Base-by-base conservation (phyloP, 441 rosid species). In the Bocquillonia castaneifolia region DNA sequence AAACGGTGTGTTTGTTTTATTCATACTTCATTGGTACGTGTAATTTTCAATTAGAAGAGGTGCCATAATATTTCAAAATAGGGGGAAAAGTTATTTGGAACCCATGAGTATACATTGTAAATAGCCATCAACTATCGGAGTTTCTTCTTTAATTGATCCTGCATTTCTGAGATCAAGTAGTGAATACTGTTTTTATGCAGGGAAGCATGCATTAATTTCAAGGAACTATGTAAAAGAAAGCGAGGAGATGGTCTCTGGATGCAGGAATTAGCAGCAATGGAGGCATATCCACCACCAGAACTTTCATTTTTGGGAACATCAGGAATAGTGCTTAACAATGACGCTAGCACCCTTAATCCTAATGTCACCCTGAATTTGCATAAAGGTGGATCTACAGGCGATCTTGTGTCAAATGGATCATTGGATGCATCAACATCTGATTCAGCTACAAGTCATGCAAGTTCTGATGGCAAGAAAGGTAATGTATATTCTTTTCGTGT, bases 241-340 rank as follows among this genome's bases (percentile, higher is more conserved):
- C 86, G 70, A n/a, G 83, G 87, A 1, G 96, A 89, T 31, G 85
- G 85, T 63, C 91, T 83, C 56, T 89, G 94, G 96, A 92, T 92
- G 83, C 82, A 89, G 39, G 94, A 92, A 77, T 64, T 92, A 78
- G 91, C 90, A 10, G 94, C 94, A 51, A 88, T 92, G 77, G 81
- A 85, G 81, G 91, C 88, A 22, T 86, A 70, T 57, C 72, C 82
- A 34, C 86, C 91, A 22, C 48, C 79, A 0, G 90, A 89, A 36
- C 77, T 89, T 67, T 67, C 91, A 36, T 66, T 80, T 39, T 18
- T 81, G 17, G 85, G 83, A 74, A 83, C 86, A 40, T 79, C 94
- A 3, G 91, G 87, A 77, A 83, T 89, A 69, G 73, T 83, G 51
- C 86, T 89, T 51, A 63, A 82, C 15, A 89, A 82, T 69, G 91